Evolutionary conservation across 1,139 yeast genomes (phyloP).

Genomic region (Tardiomyces depauwii): DNA sequence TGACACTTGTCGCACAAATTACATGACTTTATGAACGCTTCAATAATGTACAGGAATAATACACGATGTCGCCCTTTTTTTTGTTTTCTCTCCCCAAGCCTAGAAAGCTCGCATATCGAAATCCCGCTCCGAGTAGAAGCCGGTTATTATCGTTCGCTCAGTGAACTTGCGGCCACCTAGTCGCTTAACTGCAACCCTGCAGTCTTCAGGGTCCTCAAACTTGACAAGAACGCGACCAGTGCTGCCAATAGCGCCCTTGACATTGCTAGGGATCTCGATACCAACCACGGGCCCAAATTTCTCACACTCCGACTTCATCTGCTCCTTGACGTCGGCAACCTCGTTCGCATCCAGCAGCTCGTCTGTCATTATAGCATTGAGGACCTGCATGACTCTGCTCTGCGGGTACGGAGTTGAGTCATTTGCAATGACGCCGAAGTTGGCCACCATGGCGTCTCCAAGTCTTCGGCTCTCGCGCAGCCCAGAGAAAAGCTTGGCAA

Average conservation of each 20-base stretch:
- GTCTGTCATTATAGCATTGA: constrained; percentile 54
- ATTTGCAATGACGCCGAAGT: not conserved
- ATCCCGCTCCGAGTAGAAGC: constrained; percentile 51
- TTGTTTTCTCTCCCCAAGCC: not conserved
- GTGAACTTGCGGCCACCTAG: constrained; percentile 59
- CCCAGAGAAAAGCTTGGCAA: constrained; percentile 26
- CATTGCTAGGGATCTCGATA: constrained; percentile 49
- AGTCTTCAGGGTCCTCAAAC: constrained; percentile 41
- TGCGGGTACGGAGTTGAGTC: constrained; percentile 5
- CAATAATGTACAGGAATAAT: not conserved
- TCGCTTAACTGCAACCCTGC: constrained; percentile 48
- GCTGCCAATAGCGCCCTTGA: constrained; percentile 20
- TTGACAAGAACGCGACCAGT: constrained; percentile 40
- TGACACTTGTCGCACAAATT: not conserved
- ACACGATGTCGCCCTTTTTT: not conserved
- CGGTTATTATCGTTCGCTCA: constrained; percentile 59
- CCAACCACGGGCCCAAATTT: constrained; percentile 43
- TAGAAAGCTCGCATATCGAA: constrained; percentile 24
- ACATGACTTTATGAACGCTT: not conserved
- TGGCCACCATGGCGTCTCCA: not conserved
- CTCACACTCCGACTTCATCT: constrained; percentile 41
- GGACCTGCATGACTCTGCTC: constrained; percentile 48
- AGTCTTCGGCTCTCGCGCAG: constrained; percentile 12
- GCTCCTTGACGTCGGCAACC: constrained; percentile 39
- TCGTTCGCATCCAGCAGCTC: constrained; percentile 47